Base-by-base conservation (phyloP, 805 yeast genomes). In the Jamesozyma piceae region DNA sequence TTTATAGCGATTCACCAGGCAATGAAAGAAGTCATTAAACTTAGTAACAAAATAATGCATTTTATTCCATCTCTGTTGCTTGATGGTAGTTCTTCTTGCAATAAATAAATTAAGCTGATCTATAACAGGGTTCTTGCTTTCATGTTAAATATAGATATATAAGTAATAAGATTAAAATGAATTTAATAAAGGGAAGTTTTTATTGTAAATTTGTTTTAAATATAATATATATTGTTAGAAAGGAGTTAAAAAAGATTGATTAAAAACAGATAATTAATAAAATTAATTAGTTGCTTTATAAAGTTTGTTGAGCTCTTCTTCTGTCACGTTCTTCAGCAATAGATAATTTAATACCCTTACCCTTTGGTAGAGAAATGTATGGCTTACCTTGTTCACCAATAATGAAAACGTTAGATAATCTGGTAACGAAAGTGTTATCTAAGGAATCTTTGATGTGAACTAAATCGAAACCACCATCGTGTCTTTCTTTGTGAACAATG, bases 291-390 rank as follows among this genome's bases (percentile, higher is more conserved):
- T 20, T 28, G 5, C 50, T 44, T 71, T 70, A 69, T 65, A 73
- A 70, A 69, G 76, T 77, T 60, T 68, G 72, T 69, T 77, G 83
- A 66, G 90, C 88, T 75, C 95, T 84, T 75, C 95, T 89, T 80
- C 89, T 80, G 85, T 88, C 96, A 76, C 96, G 87, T 81, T 88
- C 96, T 77, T 88, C 96, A 66, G 95, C 77, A 69, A 88, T 88
- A 64, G 90, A 69, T 68, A 88, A 80, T 80, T 88, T 88, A 73
- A 88, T 83, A 83, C 97, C 97, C 82, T 88, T 89, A 77, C 96
- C 97, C 89, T 87, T 88, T 77, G 97, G 96, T 72, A 88, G 77
- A 50, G 95, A 85, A 68, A 88, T 77, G 78, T 77, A 79, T 67
- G 96, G 95, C 77, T 85, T 87, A 73, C 85, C 82, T 64, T 88